Conservation (phyloP, 2,329 filamentous ascomycete species). For the Orbilia brochopaga region DNA sequence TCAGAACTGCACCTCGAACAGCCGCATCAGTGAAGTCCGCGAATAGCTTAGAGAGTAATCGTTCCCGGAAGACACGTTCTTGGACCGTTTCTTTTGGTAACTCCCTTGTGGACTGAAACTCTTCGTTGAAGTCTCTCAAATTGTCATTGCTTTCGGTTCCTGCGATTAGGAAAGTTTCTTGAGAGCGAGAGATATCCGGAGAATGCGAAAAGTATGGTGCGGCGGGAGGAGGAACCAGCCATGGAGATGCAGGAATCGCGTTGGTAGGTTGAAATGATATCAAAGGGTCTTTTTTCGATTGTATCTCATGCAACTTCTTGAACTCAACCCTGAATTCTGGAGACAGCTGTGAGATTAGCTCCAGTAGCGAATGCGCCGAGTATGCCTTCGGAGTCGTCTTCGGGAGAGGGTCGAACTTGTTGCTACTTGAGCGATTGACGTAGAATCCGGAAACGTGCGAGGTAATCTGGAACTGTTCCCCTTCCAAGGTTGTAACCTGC, state of each 20-base stretch:
- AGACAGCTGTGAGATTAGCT: slow-evolving; percentile 77
- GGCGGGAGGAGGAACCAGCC: slow-evolving; percentile 73
- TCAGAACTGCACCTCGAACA: slow-evolving; percentile 85
- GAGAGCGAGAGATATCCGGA: slow-evolving; percentile 83
- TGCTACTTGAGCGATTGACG: slow-evolving; percentile 93
- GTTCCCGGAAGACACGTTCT: slow-evolving; percentile 93
- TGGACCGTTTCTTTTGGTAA: slow-evolving; percentile 91
- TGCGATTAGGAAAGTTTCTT: slow-evolving; percentile 88
- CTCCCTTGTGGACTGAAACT: slow-evolving; percentile 95
- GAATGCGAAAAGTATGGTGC: slow-evolving; percentile 73
- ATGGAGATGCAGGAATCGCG: slow-evolving; percentile 87
- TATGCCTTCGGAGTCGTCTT: slow-evolving; percentile 77
- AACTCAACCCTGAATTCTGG: slow-evolving; percentile 81
- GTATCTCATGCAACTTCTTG: slow-evolving; percentile 78
- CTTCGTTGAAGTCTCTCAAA: slow-evolving; percentile 97
- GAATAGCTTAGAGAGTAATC: slow-evolving; percentile 91
- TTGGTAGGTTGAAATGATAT: slow-evolving; percentile 96
- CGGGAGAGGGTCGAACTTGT: slow-evolving; percentile 90
- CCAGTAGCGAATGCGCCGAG: slow-evolving; percentile 83
- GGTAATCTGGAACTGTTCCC: slow-evolving; percentile 92
- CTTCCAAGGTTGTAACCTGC: slow-evolving; percentile 85
- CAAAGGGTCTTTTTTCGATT: slow-evolving; percentile 82
- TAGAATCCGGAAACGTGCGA: slow-evolving; percentile 93
- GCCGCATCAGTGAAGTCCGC: slow-evolving; percentile 98
- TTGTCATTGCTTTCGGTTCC: slow-evolving; percentile 94